Base-by-base conservation (phyloP, 2,329 filamentous ascomycete genomes). In the Scedosporium minutisporum region DNA sequence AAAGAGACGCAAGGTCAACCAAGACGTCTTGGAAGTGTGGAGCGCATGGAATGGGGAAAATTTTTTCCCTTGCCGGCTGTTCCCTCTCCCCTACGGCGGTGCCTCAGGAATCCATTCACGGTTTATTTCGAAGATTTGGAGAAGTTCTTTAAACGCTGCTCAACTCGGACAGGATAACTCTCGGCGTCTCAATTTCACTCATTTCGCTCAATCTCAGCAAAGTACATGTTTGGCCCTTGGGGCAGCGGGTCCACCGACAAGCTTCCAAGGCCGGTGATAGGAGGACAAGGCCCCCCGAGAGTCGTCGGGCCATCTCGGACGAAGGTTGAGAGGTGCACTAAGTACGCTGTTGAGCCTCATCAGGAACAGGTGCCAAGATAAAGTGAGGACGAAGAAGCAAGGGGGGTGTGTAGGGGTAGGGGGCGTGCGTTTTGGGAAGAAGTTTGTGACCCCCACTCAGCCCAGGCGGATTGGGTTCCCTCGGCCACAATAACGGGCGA, bases 1-100 rank as follows among this genome's bases (percentile, higher is more conserved):
- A 66, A 62, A 65, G 63, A 66, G 64, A 63, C 63, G 61, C 63
- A 64, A 65, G 62, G 63, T 66, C 46, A 58, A 55, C 18, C 51
- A 63, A 63, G 60, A 59, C 48, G 64, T 63, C 62, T 61, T 61
- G 60, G 44, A 46, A 57, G 57, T 58, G 60, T 58, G 66, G 64
- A 29, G 60, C 23, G 29, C 21, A 38, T 51, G 60, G 60, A 61
- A 57, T 57, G 60, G 60, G 48, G 60, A 58, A 62, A 62, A 62
- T 44, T 62, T 62, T 62, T 62, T 53, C 21, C 46, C 18, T 41
- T 16, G 16, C 23, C 14, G 41, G n/a, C 12, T 6, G 58, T 21
- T 38, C 33, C 33, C 33, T 38, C 33, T 29, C 33, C 33, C 10
- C 33, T 29, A 51, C 14, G 38, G 16, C 57, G 33, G 57, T 62